Conservation (phyloP, 305 asterid genomes). For the Galium porrigens region DNA sequence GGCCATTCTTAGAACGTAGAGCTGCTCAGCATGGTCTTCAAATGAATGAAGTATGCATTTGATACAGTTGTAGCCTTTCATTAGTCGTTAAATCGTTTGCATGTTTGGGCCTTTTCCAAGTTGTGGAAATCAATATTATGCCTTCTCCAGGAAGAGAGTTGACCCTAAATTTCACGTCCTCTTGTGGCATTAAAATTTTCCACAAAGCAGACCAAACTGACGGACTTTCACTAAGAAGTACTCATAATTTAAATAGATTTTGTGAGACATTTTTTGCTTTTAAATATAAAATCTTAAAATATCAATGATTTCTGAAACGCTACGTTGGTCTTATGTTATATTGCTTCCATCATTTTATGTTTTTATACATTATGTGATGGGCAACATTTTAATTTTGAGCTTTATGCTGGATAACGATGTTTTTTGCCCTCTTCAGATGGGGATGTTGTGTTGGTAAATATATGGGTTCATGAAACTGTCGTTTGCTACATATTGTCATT, state of each 20-base stretch:
- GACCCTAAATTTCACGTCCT: neutral
- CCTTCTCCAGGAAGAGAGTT: neutral
- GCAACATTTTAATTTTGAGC: neutral
- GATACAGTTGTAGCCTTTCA: constrained; percentile 17
- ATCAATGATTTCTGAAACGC: neutral
- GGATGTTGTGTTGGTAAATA: neutral
- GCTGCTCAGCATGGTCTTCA: constrained; percentile 74
- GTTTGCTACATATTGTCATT: constrained; percentile 11
- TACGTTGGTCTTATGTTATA: neutral
- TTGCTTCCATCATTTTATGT: neutral
- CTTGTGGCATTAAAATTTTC: neutral
- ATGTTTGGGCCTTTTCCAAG: neutral
- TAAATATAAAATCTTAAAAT: neutral
- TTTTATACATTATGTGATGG: neutral
- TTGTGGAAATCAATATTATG: neutral
- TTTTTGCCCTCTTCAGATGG: neutral
- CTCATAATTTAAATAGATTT: neutral
- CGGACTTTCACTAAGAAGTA: neutral
- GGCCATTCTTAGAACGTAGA: constrained; percentile 92
- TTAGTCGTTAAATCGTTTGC: constrained; percentile 4
- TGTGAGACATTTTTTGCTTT: neutral
- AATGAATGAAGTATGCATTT: constrained; percentile 54
- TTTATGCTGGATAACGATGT: neutral
- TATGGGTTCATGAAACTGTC: constrained; percentile 5
- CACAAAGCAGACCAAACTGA: neutral